Evolutionary conservation across 441 rosid genomes (phyloP).

Genomic region (Geranium incanum): DNA sequence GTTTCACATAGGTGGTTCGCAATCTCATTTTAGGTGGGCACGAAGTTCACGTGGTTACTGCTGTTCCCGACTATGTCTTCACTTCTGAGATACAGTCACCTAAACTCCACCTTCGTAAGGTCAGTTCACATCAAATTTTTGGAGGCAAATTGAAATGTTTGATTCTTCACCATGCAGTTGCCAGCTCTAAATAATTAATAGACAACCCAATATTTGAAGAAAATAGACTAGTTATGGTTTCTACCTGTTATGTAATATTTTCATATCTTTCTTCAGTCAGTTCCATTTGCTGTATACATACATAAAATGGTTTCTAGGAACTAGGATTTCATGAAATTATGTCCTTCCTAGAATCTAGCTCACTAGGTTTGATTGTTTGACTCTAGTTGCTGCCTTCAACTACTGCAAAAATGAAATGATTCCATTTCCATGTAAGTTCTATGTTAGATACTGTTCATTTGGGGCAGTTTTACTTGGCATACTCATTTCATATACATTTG

Average conservation of each 20-base stretch:
- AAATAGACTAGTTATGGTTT: neutral
- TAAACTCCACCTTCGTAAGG: conserved; percentile 77
- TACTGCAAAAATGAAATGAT: neutral
- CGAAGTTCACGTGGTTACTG: conserved; percentile 90
- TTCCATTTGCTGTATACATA: neutral
- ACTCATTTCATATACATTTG: neutral
- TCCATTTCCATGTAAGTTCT: neutral
- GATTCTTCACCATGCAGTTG: neutral
- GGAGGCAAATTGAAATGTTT: neutral
- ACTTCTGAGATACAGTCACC: conserved; percentile 82
- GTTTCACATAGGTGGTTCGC: neutral
- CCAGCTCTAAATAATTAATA: neutral
- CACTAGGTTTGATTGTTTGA: neutral
- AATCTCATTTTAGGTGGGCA: conserved; percentile 48
- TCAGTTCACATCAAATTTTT: conserved; percentile 7
- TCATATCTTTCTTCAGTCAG: neutral
- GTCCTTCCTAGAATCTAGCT: neutral
- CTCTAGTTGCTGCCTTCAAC: neutral
- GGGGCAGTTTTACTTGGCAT: neutral
- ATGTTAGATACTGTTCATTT: neutral
- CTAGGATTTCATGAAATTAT: neutral
- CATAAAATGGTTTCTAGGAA: neutral
- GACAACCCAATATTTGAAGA: neutral
- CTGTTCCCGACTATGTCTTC: conserved; percentile 94
- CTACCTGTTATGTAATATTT: neutral